Evolutionary conservation across 805 yeast genomes (phyloP).

Genomic region (Blastobotrys americana): DNA sequence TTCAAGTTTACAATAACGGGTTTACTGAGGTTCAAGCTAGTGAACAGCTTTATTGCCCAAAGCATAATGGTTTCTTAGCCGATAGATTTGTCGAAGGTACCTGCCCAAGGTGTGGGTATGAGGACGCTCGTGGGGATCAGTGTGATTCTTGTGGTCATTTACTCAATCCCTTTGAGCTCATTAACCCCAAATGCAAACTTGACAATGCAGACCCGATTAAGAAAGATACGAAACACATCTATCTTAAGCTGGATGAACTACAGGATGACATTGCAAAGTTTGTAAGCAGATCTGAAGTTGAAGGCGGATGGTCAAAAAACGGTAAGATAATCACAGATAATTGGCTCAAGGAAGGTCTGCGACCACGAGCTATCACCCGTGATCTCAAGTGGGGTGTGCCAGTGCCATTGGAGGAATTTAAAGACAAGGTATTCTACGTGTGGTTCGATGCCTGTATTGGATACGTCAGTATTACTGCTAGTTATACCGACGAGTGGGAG

Average conservation of each 20-base stretch:
- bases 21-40: slow-evolving; percentile 79
- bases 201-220: slow-evolving; percentile 78
- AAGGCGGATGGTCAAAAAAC: slow-evolving; percentile 90
- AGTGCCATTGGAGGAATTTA: slow-evolving; percentile 81
- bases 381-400: slow-evolving; percentile 98
- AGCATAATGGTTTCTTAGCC: slow-evolving; percentile 85
- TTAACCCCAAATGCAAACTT: slow-evolving; percentile 91
- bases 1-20: slow-evolving; percentile 66
- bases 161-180: slow-evolving; percentile 85
- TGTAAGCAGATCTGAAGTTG: slow-evolving; percentile 57
- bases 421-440: slow-evolving; percentile 88
- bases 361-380: slow-evolving; percentile 93
- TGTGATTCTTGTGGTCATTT: slow-evolving; percentile 94
- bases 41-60: slow-evolving; percentile 86
- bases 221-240: slow-evolving; percentile 76
- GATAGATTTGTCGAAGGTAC: slow-evolving; percentile 97
- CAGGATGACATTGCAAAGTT: slow-evolving; percentile 69
- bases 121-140: slow-evolving; percentile 98
- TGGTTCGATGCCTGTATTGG: slow-evolving; percentile 99
- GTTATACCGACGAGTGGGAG: slow-evolving; percentile 74
- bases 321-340: slow-evolving; percentile 80
- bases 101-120: slow-evolving; percentile 91
- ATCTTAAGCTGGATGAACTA: slow-evolving; percentile 73
- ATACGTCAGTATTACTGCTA: slow-evolving; percentile 91
- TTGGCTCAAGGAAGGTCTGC: slow-evolving; percentile 91